These are phyloP conservation scores for Vinca major DNA, from an alignment of 305 asterid genomes.

Conservation along the genomic window DNA sequence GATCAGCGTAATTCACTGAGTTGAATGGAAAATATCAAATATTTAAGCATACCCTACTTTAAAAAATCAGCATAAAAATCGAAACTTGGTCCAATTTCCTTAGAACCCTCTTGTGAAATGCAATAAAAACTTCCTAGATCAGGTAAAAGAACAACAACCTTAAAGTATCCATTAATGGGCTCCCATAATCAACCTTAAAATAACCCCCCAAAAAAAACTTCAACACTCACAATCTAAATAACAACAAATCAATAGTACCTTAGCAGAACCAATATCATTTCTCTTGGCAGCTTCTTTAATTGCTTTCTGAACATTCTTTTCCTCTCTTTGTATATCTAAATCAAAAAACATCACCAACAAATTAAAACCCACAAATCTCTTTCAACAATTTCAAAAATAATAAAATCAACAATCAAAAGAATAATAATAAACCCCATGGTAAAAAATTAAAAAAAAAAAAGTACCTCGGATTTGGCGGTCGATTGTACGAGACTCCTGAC, in stretches of 20 bases:
- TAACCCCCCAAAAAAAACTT: background rate
- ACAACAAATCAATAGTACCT: constrained; percentile 33
- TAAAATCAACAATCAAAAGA: background rate
- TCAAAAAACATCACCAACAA: constrained; percentile 9
- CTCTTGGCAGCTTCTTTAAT: constrained; percentile 85
- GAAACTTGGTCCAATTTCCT: background rate
- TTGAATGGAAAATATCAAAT: background rate
- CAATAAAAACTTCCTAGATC: background rate
- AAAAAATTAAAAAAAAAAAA: background rate
- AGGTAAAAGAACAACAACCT: background rate
- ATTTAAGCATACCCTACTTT: background rate
- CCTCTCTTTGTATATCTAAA: constrained; percentile 86
- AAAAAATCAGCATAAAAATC: background rate
- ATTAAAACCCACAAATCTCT: constrained; percentile 1
- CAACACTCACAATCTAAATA: background rate
- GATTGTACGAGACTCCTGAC: constrained; percentile 75
- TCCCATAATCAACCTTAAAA: background rate
- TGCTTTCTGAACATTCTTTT: constrained; percentile 81
- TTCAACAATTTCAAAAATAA: background rate
- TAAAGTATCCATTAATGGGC: background rate
- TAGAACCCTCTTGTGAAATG: background rate
- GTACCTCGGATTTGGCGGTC: constrained; percentile 91
- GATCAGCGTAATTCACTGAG: background rate
- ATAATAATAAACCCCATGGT: too few relatives aligned
- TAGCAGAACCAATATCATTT: constrained; percentile 91